Evolutionary conservation across 208 protist species (phyloP).

Genomic region (Borovskyia barvae): DNA sequence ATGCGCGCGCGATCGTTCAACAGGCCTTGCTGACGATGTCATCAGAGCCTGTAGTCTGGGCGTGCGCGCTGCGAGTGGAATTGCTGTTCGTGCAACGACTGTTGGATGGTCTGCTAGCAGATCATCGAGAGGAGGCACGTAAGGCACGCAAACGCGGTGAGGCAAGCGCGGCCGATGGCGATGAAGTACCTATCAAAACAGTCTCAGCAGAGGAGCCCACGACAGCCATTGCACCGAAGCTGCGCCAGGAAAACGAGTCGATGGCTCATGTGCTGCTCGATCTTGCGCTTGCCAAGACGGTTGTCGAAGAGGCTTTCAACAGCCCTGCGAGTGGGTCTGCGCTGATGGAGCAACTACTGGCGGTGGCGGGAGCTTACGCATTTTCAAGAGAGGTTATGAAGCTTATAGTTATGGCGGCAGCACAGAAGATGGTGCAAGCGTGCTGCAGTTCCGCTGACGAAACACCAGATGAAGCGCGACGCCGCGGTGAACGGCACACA

Average conservation of each 20-base stretch:
- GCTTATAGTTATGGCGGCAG: constrained; percentile 16
- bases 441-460: constrained; percentile 8
- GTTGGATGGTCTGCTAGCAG: constrained; percentile 41
- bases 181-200: not conserved
- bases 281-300: constrained; percentile 57
- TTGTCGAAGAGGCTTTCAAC: constrained; percentile 68
- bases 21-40: constrained; percentile 72
- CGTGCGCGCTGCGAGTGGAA: constrained; percentile 66
- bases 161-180: constrained; percentile 1
- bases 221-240: constrained; percentile 27
- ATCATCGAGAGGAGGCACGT: constrained; percentile 26
- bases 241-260: constrained; percentile 59
- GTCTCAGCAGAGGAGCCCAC: constrained; percentile 9
- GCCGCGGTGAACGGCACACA: not conserved
- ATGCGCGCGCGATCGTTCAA: constrained; percentile 75
- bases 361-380: constrained; percentile 38
- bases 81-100: constrained; percentile 63
- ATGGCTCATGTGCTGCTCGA: constrained; percentile 64
- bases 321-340: constrained; percentile 49
- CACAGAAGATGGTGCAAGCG: constrained; percentile 34
- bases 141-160: constrained; percentile 20
- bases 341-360: constrained; percentile 42
- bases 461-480: not conserved
- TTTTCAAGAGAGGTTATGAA: constrained; percentile 46
- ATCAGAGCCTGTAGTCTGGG: constrained; percentile 57